A percentile compares a stretch with the other conserved stretches of the same genome.
Evolutionary conservation across 768 basidiomycete genomes (phyloP).

Genomic region (Austroboletus festivus): DNA sequence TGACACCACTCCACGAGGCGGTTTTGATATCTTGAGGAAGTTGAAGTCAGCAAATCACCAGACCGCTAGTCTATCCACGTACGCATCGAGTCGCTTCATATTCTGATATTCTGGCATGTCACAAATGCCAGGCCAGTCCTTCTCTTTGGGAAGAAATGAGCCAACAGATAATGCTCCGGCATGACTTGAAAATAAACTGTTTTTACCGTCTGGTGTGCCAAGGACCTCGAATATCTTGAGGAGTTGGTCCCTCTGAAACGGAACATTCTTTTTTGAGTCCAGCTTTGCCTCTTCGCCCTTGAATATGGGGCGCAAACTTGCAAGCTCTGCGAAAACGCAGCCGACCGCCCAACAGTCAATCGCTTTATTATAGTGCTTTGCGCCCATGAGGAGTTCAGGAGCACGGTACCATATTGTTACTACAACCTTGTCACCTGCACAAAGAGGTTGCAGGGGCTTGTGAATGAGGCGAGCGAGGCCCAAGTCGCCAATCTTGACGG

Average conservation of each 20-base stretch:
- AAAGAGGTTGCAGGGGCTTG: constrained; percentile 87
- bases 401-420: constrained; percentile 99
- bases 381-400: constrained; percentile 92
- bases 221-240: constrained; percentile 94
- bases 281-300: constrained; percentile 99
- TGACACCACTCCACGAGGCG: constrained; percentile 76
- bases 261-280: constrained; percentile 95
- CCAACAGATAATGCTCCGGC: background rate
- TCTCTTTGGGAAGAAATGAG: constrained; percentile 46
- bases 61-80: constrained; percentile 24
- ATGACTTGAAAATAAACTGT: background rate
- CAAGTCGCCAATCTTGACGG: constrained; percentile 98
- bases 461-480: constrained; percentile 91
- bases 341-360: constrained; percentile 98
- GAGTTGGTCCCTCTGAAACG: constrained; percentile 94
- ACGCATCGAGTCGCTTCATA: constrained; percentile 78
- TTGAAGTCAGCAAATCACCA: constrained; percentile 1
- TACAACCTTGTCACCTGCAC: constrained; percentile 95
- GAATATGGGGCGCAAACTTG: constrained; percentile 93
- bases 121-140: constrained; percentile 81
- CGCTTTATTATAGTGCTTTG: constrained; percentile 96
- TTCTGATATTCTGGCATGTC: constrained; percentile 88
- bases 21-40: constrained; percentile 49
- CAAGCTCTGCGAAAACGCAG: constrained; percentile 94
- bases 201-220: constrained; percentile 78